A percentile compares a stretch with the other conserved stretches of the same genome.
Evolutionary conservation across 2,329 filamentous ascomycete species (phyloP).

Genomic region (Aspergillus persii): DNA sequence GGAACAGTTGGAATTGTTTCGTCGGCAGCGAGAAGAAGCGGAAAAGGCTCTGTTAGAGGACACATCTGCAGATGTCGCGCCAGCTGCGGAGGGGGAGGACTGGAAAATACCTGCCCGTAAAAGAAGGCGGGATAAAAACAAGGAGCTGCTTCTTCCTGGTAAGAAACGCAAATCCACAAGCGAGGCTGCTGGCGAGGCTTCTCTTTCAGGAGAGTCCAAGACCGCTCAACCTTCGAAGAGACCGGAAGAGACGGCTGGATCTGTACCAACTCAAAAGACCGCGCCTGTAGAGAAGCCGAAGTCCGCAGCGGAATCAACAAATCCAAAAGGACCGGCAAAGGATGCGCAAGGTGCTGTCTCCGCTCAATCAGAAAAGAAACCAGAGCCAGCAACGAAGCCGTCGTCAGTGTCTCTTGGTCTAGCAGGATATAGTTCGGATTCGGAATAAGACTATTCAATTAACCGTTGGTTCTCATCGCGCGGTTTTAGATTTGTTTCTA

Average conservation of each 20-base stretch:
- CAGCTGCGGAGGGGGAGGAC: slow-evolving; percentile 40
- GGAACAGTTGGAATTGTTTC: slow-evolving; percentile 59
- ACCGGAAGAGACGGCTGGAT: neutral
- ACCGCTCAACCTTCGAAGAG: slow-evolving; percentile 6
- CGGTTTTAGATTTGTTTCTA: neutral
- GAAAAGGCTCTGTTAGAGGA: slow-evolving; percentile 50
- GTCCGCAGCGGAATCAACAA: neutral
- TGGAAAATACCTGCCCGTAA: slow-evolving; percentile 54
- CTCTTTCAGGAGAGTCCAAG: slow-evolving; percentile 10
- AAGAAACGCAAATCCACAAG: slow-evolving; percentile 44
- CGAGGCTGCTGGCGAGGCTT: slow-evolving; percentile 13
- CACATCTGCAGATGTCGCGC: slow-evolving; percentile 31
- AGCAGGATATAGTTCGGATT: slow-evolving; percentile 41
- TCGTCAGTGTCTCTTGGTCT: slow-evolving; percentile 32
- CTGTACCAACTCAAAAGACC: neutral
- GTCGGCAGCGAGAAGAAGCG: slow-evolving; percentile 58
- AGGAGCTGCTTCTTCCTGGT: slow-evolving; percentile 37
- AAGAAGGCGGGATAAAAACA: slow-evolving; percentile 51
- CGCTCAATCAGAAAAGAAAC: neutral
- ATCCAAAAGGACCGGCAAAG: neutral
- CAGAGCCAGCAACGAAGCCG: slow-evolving; percentile 19
- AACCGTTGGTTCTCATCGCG: neutral
- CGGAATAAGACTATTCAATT: slow-evolving; percentile 27
- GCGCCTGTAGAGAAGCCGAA: neutral
- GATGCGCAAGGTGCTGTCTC: neutral